These are phyloP conservation scores for Podospora appendiculata DNA, from an alignment of 495 filamentous ascomycete genomes.

Conservation along the genomic window DNA sequence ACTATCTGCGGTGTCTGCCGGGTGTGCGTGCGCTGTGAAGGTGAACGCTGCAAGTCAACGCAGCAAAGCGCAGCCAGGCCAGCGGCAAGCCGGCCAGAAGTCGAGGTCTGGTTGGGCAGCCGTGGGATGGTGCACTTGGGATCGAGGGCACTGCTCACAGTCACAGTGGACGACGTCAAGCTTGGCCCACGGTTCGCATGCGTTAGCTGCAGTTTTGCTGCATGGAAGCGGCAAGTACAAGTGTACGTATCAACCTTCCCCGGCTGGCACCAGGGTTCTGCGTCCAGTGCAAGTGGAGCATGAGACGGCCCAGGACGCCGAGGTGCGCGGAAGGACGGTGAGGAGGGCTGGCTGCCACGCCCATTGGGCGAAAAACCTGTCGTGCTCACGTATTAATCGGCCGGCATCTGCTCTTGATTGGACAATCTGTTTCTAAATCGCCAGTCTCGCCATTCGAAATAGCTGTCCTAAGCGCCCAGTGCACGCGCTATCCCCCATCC, in stretches of 20 bases:
- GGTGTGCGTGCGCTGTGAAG: conserved; percentile 7
- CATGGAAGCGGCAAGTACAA: neutral
- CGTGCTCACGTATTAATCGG: conserved; percentile 17
- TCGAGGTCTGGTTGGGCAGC: conserved; percentile 35
- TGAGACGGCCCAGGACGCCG: conserved; percentile 1
- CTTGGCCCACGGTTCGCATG: neutral
- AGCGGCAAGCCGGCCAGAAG: conserved; percentile 29
- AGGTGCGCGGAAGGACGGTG: conserved; percentile 2
- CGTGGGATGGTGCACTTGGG: conserved; percentile 5
- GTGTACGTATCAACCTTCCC: too few species aligned
- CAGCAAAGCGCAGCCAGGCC: conserved; percentile 5
- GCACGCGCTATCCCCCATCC: conserved; percentile 15
- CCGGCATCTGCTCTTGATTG: conserved; percentile 15
- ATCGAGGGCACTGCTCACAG: too few species aligned
- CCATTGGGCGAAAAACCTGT: conserved; percentile 27
- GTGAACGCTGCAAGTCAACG: neutral
- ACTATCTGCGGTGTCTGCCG: conserved; percentile 6
- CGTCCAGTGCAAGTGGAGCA: neutral
- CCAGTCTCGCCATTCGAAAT: conserved; percentile 7
- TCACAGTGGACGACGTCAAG: too few species aligned
- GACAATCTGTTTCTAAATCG: conserved; percentile 4
- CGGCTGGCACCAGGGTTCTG: too few species aligned
- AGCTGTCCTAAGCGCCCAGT: conserved; percentile 26
- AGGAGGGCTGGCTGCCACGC: conserved; percentile 7
- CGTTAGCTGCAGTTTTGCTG: neutral